phyloP scores from a whole-genome alignment of 345 rosid genomes.

The Camelina sativa region DNA sequence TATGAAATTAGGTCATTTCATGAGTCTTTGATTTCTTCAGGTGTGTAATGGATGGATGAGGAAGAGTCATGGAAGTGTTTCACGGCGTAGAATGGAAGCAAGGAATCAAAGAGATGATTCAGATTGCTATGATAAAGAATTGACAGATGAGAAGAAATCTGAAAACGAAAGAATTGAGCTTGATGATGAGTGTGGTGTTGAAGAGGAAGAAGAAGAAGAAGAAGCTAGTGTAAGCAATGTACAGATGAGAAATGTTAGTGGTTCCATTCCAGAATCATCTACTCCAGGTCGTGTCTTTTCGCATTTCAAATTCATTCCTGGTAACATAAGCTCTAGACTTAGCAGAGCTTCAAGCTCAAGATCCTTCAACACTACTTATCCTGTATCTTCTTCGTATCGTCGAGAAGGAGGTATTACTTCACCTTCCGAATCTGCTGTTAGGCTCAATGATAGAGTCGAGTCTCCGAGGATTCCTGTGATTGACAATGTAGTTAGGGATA shows the following conservation, averaged over 20 bases:
- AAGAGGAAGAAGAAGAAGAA: conserved; percentile 38
- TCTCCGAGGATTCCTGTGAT: conserved; percentile 45
- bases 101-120: conserved; percentile 47
- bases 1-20: conserved; percentile 1
- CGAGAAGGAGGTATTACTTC: conserved; percentile 45
- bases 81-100: conserved; percentile 41
- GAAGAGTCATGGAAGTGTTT: conserved; percentile 44
- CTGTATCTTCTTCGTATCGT: conserved; percentile 47
- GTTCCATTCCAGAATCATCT: conserved; percentile 61
- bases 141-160: conserved; percentile 48
- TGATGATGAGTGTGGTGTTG: conserved; percentile 49
- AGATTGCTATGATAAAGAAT: conserved; percentile 50
- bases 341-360: conserved; percentile 79
- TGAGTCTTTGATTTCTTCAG: conserved; percentile 39
- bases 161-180: conserved; percentile 46
- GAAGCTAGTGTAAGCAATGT: conserved; percentile 44
- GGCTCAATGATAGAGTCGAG: conserved; percentile 45
- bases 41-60: conserved; percentile 50
- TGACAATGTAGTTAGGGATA: conserved; percentile 45
- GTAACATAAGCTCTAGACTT: conserved; percentile 77
- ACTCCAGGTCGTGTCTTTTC: conserved; percentile 66
- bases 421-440: conserved; percentile 45
- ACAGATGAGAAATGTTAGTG: conserved; percentile 42
- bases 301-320: conserved; percentile 87
- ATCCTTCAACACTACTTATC: conserved; percentile 69